These are phyloP conservation scores for Agroathelia rolfsii DNA, from an alignment of 1,284 basidiomycete species.

Conservation along the genomic window DNA sequence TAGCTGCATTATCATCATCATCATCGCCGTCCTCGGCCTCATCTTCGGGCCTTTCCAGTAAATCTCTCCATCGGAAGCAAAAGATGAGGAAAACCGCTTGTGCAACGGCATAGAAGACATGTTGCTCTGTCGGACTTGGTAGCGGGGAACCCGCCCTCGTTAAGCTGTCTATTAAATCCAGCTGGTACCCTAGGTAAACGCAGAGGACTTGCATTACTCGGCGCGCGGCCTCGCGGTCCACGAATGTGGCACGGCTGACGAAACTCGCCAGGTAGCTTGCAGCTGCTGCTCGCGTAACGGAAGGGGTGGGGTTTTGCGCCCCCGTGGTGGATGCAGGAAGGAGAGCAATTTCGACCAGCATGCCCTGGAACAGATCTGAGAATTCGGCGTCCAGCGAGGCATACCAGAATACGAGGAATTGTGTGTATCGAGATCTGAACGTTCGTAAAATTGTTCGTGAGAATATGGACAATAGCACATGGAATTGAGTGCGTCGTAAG, in stretches of 20 bases:
- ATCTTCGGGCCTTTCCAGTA: constrained; percentile 55
- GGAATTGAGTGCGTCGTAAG: constrained; percentile 58
- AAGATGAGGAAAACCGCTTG: constrained; percentile 97
- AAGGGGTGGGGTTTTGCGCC: constrained; percentile 26
- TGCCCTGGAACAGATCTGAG: constrained; percentile 87
- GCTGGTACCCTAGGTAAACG: constrained; percentile 68
- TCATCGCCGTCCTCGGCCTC: constrained; percentile 35
- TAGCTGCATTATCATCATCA: constrained; percentile 26
- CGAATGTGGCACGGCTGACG: constrained; percentile 84
- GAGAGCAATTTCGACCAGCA: constrained; percentile 83
- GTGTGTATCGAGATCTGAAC: constrained; percentile 94
- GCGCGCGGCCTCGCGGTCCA: constrained; percentile 69
- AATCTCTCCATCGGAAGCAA: constrained; percentile 93
- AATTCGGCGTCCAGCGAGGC: constrained; percentile 85
- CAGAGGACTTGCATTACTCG: constrained; percentile 79
- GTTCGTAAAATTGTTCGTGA: constrained; percentile 90
- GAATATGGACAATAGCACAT: constrained; percentile 86
- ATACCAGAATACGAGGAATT: constrained; percentile 95
- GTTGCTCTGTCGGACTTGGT: constrained; percentile 42
- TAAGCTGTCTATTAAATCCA: constrained; percentile 62
- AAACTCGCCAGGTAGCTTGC: constrained; percentile 90
- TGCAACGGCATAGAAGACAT: constrained; percentile 86
- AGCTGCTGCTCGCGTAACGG: constrained; percentile 78
- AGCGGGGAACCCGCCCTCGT: constrained; percentile 26
- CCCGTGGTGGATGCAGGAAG: constrained; percentile 43